Base-by-base conservation (phyloP, 208 protist genomes). In the Blastocrithidia nonstop region DNA sequence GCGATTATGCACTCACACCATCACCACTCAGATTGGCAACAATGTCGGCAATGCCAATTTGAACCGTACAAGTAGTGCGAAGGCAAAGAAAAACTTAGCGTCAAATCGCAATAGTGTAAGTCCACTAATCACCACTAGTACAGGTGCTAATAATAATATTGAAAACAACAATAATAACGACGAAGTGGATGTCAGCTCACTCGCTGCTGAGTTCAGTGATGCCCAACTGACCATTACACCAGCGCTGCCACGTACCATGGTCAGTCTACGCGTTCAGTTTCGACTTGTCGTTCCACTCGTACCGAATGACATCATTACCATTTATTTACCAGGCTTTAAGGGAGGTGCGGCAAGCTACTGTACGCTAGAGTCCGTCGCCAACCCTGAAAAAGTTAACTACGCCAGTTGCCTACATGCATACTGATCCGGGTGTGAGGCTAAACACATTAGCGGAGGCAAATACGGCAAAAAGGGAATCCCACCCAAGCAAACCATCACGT, bases 271-370 rank as follows among this genome's bases (percentile, higher is more conserved):
- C 15, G 45, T 89, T 42, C 61, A 83, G 50, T 84, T 85, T 50
- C 73, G 75, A 23, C 76, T 58, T 54, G 60, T 58, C n/a, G 75
- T 81, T 13, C 29, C 54, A 9, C 44, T 89, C 33, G 39, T 58
- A 26, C 64, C 64, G 42, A 73, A 76, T 7, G 80, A 89, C 42
- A 32, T 59, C 27, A 43, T 89, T 22, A 68, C 65, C 21, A 31
- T 89, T 11, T 51, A 61, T 39, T 56, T 89, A 13, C 72, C 80
- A 3, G 68, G 67, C 22, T 89, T 89, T 50, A 52, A 50, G 17
- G 80, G 71, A 3, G 45, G 33, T 8, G 65, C 75, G 21, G 49
- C 60, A 22, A 37, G 57, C 40, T 83, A 86, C 31, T n/a, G n/a
- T n/a, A 60, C 65, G n/a, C 63, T 76, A n/a, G 55, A 73, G 53